Evolutionary conservation across 177 flowering plant genomes (phyloP).

Genomic region (Vitis hybrid): DNA sequence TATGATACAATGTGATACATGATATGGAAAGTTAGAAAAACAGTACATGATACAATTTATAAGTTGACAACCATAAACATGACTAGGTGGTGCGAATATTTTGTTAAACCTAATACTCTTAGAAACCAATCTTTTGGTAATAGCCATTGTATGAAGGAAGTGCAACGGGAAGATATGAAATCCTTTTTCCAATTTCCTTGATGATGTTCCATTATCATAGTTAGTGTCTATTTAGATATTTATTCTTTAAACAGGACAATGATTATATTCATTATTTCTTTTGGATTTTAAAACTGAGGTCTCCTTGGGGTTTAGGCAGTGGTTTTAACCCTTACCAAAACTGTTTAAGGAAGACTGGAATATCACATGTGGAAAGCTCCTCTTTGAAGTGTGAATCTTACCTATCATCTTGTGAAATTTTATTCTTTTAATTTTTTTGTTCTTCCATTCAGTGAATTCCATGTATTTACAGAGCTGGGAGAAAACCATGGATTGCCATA

Average conservation of each 20-base stretch:
- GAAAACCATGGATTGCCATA: constrained; percentile 90
- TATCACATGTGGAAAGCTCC: neutral
- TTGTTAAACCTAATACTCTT: no score
- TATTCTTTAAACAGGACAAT: neutral
- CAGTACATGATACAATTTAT: no score
- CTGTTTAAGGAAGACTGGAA: neutral
- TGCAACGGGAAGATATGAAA: no score
- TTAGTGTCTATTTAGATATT: no score
- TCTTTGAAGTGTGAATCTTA: neutral
- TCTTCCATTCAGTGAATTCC: neutral
- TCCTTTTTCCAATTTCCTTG: no score
- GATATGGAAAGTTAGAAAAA: no score
- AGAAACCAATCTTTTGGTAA: no score
- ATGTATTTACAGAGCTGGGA: constrained; percentile 73
- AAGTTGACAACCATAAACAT: no score
- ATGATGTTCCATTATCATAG: no score
- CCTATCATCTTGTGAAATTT: neutral
- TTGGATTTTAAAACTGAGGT: neutral
- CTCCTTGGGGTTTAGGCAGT: neutral
- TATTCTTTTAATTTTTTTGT: neutral
- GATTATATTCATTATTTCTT: neutral
- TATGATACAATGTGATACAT: no score
- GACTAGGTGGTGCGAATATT: no score
- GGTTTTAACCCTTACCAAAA: neutral
- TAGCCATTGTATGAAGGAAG: no score